Conservation (phyloP, 129 eudicot species). For the Cynara cardunculus region DNA sequence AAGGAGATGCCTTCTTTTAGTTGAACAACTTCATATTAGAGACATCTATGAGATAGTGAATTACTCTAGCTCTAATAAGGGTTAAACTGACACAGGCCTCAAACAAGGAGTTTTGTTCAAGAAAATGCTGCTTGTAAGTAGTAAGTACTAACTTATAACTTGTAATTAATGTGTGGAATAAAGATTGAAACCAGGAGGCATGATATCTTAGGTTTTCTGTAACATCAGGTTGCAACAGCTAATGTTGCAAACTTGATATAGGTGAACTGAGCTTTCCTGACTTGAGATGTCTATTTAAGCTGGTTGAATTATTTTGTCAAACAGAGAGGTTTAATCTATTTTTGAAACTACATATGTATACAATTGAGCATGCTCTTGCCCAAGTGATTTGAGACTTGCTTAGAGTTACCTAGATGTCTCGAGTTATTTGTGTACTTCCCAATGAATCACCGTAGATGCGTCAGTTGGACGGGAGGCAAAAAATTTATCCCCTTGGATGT, state of each 20-base stretch:
- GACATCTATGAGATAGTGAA: neutral
- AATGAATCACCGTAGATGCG: neutral
- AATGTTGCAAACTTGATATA: neutral
- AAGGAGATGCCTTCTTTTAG: neutral
- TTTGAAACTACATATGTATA: neutral
- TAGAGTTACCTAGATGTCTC: neutral
- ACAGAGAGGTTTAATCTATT: neutral
- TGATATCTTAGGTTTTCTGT: neutral
- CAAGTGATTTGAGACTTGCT: conserved; percentile 2
- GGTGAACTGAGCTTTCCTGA: neutral
- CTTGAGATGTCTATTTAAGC: neutral
- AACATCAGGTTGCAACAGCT: neutral
- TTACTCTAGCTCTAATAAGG: conserved; percentile 4
- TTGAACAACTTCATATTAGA: conserved; percentile 1
- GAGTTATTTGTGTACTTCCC: neutral
- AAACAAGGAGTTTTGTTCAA: neutral
- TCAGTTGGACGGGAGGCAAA: neutral
- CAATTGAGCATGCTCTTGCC: neutral
- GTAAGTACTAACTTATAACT: neutral
- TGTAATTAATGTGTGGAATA: neutral
- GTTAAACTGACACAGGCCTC: neutral
- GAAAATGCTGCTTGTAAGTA: neutral
- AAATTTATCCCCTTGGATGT: neutral
- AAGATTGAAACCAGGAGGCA: neutral
- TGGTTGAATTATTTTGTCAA: neutral